phyloP scores from a whole-genome alignment of 768 basidiomycete genomes.

The Fomitopsis pulvina region DNA sequence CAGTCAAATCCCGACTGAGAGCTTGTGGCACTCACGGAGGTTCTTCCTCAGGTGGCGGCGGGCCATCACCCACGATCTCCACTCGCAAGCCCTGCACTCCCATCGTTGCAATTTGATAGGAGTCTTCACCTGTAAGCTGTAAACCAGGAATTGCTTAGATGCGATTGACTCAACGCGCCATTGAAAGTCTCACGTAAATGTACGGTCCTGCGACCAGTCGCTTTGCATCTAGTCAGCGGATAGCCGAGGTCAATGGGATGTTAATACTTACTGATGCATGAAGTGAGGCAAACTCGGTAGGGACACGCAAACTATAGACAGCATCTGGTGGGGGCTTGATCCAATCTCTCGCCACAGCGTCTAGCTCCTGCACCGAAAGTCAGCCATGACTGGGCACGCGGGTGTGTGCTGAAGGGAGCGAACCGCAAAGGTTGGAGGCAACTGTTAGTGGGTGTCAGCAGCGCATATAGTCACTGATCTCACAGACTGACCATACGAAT shows the following conservation, averaged over 20 bases:
- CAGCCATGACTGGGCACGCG: neutral
- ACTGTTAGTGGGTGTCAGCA: slow-evolving; percentile 30
- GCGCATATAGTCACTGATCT: slow-evolving; percentile 3
- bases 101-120: slow-evolving; percentile 83
- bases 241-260: neutral
- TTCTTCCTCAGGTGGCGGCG: slow-evolving; percentile 72
- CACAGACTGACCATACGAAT: slow-evolving; percentile 52
- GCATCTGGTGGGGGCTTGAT: slow-evolving; percentile 80
- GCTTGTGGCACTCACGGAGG: slow-evolving; percentile 54
- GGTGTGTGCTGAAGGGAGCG: slow-evolving; percentile 21
- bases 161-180: neutral
- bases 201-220: slow-evolving; percentile 76
- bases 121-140: slow-evolving; percentile 79
- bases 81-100: slow-evolving; percentile 77
- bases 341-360: slow-evolving; percentile 77
- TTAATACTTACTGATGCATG: slow-evolving; percentile 64
- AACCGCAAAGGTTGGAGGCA: slow-evolving; percentile 64
- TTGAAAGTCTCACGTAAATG: slow-evolving; percentile 55
- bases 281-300: slow-evolving; percentile 82
- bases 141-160: slow-evolving; percentile 10
- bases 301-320: slow-evolving; percentile 68
- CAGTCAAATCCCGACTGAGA: neutral
- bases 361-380: slow-evolving; percentile 55
- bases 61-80: slow-evolving; percentile 80
- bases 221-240: slow-evolving; percentile 29